Conservation (phyloP, 805 yeast genomes). For the Suhomyces emberorum region DNA sequence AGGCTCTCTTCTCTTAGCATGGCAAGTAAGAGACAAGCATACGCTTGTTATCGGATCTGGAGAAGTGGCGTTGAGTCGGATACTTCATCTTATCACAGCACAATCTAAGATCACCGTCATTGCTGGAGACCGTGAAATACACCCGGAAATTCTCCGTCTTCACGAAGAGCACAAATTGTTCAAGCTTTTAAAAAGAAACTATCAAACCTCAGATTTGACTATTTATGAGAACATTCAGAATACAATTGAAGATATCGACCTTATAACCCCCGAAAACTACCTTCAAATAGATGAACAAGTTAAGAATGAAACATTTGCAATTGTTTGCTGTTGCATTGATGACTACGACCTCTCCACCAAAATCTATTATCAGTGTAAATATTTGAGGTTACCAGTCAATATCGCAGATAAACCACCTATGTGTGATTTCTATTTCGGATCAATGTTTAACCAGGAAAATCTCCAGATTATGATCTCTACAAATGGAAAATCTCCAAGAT, state of each 20-base stretch:
- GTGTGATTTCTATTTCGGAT: constrained; percentile 85
- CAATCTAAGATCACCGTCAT: constrained; percentile 69
- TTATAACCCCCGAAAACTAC: constrained; percentile 18
- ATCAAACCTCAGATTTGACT: constrained; percentile 44
- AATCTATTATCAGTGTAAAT: constrained; percentile 51
- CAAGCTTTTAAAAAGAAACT: constrained; percentile 43
- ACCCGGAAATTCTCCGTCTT: constrained; percentile 26
- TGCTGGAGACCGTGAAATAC: constrained; percentile 34
- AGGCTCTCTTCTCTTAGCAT: constrained; percentile 65
- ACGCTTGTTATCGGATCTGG: constrained; percentile 78
- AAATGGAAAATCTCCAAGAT: constrained; percentile 77
- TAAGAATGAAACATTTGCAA: constrained; percentile 45
- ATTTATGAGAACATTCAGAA: constrained; percentile 41
- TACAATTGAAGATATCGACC: constrained; percentile 17
- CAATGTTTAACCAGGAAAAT: constrained; percentile 68
- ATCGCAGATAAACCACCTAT: constrained; percentile 82
- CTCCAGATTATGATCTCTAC: constrained; percentile 80
- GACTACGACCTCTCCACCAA: constrained; percentile 57
- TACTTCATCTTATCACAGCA: constrained; percentile 63
- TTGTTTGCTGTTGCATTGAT: constrained; percentile 73
- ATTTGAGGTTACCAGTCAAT: constrained; percentile 57
- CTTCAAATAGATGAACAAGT: constrained; percentile 32
- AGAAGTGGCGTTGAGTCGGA: constrained; percentile 70
- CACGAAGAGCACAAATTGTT: constrained; percentile 39
- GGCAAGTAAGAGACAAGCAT: constrained; percentile 65